These are phyloP conservation scores for Cryptococcus deneoformans DNA, from an alignment of 1,284 basidiomycete species.

Conservation along the genomic window DNA sequence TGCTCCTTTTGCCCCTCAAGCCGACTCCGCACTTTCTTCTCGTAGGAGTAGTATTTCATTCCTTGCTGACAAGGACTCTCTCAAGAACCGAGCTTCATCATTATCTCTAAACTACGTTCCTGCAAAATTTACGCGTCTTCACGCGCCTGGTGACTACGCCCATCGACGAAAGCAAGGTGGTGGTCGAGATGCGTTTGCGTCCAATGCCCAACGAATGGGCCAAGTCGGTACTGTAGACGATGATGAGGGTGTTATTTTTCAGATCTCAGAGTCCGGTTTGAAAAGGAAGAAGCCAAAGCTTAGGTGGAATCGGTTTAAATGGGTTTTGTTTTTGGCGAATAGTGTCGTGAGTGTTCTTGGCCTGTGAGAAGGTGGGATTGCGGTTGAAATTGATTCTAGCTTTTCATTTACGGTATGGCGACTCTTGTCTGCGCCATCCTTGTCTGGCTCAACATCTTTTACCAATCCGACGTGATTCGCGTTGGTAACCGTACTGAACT, in stretches of 20 bases:
- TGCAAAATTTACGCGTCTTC: slow-evolving; percentile 58
- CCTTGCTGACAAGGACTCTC: slow-evolving; percentile 11
- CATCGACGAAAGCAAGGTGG: slow-evolving; percentile 57
- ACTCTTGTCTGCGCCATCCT: slow-evolving; percentile 59
- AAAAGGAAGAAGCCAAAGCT: slow-evolving; percentile 53
- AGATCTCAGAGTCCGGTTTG: slow-evolving; percentile 45
- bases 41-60: slow-evolving; percentile 21
- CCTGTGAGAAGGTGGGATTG: neutral
- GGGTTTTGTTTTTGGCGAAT: slow-evolving; percentile 61
- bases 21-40: slow-evolving; percentile 11
- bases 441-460: slow-evolving; percentile 65
- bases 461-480: slow-evolving; percentile 60
- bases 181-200: slow-evolving; percentile 60
- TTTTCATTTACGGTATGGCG: slow-evolving; percentile 57
- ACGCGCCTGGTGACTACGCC: slow-evolving; percentile 51
- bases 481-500: slow-evolving; percentile 62
- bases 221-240: slow-evolving; percentile 59
- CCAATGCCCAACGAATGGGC: slow-evolving; percentile 45
- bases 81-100: slow-evolving; percentile 21
- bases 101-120: slow-evolving; percentile 64
- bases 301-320: slow-evolving; percentile 69
- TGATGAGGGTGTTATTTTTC: slow-evolving; percentile 57
- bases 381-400: slow-evolving; percentile 37
- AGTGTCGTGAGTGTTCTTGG: slow-evolving; percentile 51
- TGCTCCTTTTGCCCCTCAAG: slow-evolving; percentile 26